These are phyloP conservation scores for Geotrichum candidum DNA, from an alignment of 1,139 yeast species.

Conservation along the genomic window DNA sequence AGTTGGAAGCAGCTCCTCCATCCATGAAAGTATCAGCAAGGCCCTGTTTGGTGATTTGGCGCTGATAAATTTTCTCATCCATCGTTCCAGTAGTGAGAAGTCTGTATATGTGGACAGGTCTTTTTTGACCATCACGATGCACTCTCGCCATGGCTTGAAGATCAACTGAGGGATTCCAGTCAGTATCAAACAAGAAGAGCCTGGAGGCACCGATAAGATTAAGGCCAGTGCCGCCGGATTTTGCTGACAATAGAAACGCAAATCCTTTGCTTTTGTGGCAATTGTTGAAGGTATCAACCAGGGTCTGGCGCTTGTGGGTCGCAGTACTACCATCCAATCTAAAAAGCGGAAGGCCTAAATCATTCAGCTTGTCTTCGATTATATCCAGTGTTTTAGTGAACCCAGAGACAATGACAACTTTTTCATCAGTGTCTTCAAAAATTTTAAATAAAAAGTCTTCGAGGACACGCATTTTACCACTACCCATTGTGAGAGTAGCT, in stretches of 20 bases:
- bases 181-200: slow-evolving; percentile 76
- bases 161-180: slow-evolving; percentile 93
- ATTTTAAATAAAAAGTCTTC: slow-evolving; percentile 30
- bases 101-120: slow-evolving; percentile 75
- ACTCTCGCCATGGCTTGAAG: slow-evolving; percentile 94
- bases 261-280: slow-evolving; percentile 41
- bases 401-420: slow-evolving; percentile 81
- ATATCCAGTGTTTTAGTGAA: slow-evolving; percentile 84
- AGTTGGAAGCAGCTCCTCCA: slow-evolving; percentile 21
- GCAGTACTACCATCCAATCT: slow-evolving; percentile 86
- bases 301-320: slow-evolving; percentile 51
- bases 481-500: slow-evolving; percentile 16
- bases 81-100: slow-evolving; percentile 71
- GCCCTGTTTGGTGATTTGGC: slow-evolving; percentile 84
- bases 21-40: slow-evolving; percentile 75
- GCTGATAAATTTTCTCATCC: slow-evolving; percentile 89
- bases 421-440: slow-evolving; percentile 46
- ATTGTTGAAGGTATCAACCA: slow-evolving; percentile 67
- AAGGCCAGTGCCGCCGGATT: slow-evolving; percentile 92
- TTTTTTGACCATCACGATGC: slow-evolving; percentile 85
- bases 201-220: slow-evolving; percentile 89
- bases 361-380: slow-evolving; percentile 51
- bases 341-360: slow-evolving; percentile 46
- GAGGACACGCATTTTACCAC: slow-evolving; percentile 37
- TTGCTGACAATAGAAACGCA: slow-evolving; percentile 76